Evolutionary conservation across 768 basidiomycete genomes (phyloP).

Genomic region (Pisolithus orientalis): DNA sequence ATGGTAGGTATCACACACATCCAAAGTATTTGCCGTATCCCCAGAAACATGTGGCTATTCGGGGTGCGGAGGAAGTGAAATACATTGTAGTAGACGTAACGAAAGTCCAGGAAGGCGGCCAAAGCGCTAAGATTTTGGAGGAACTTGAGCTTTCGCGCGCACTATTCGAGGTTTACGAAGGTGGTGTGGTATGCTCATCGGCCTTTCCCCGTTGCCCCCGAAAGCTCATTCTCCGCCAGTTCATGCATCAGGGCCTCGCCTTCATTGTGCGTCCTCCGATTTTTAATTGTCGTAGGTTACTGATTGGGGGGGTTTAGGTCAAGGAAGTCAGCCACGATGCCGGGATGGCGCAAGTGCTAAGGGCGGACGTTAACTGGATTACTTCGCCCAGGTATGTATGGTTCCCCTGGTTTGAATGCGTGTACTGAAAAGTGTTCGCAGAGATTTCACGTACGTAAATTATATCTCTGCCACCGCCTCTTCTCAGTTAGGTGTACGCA

Average conservation of each 20-base stretch:
- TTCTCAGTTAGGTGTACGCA: constrained; percentile 22
- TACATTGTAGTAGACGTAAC: constrained; percentile 70
- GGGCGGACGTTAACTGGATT: constrained; percentile 79
- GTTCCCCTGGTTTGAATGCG: neutral
- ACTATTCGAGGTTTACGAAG: constrained; percentile 86
- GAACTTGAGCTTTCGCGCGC: constrained; percentile 81
- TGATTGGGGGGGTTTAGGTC: constrained; percentile 37
- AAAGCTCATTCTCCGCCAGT: constrained; percentile 36
- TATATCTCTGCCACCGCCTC: neutral
- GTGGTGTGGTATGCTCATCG: constrained; percentile 58
- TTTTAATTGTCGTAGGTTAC: neutral
- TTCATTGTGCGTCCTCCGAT: constrained; percentile 51
- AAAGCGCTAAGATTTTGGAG: constrained; percentile 50
- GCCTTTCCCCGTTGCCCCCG: neutral
- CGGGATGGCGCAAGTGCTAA: constrained; percentile 61
- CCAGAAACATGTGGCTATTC: constrained; percentile 62
- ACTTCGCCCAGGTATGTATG: constrained; percentile 56
- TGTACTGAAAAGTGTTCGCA: constrained; percentile 17
- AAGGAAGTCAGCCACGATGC: constrained; percentile 77
- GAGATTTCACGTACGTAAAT: constrained; percentile 66
- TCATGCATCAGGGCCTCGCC: constrained; percentile 81
- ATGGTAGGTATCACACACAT: constrained; percentile 71
- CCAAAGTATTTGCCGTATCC: constrained; percentile 77
- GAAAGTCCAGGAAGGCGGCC: constrained; percentile 24
- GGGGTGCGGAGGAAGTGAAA: constrained; percentile 72